Base-by-base conservation (phyloP, 2,329 filamentous ascomycete species). In the Ceratocystis colombiana region DNA sequence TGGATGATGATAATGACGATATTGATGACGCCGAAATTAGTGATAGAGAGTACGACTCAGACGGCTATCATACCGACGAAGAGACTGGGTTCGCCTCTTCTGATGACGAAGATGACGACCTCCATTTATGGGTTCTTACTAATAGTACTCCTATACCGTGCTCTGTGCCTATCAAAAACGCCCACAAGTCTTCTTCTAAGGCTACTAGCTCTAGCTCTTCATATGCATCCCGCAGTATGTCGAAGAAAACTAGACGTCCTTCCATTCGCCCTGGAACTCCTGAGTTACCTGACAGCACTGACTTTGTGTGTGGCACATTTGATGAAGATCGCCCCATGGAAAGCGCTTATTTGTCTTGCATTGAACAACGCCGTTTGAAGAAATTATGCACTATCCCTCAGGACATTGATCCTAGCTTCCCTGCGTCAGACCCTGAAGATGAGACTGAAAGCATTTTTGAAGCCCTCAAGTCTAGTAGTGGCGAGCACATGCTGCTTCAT, bases 281-380 rank as follows among this genome's bases (percentile, higher is more conserved):
- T 1, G 90, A 96, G 73, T 80, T 99, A 10, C 94, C 94, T 1
- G 94, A 99, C 75, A 96, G 92, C 76, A 97, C 94, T 15, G 94
- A 99, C 75, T 99, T 99, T 70, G 94, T 99, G n/a, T 97, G 94
- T 72, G 94, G 94, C 67, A 99, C 94, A 0, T 80, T 99, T 22
- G 94, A 99, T 70, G 94, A 99, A 75, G 94, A 99, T 72, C 86
- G 90, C 57, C 90, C 91, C 2, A 77, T 97, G n/a, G 94, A 99
- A 74, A 90, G 92, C 70, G 93, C 90, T 0, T 99, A 96, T 74
- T 82, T 96, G 66, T 89, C 89, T 1, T 90, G 88, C 71, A 82
- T 95, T 67, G 88, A 92, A 72, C 86, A 89, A 66, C 87, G 89
- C 70, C 88, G 91, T 71, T 87, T 87, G 61, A 86, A 88, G 70